Conservation (phyloP, 2,329 filamentous ascomycete species). For the Cladosporium sp. region DNA sequence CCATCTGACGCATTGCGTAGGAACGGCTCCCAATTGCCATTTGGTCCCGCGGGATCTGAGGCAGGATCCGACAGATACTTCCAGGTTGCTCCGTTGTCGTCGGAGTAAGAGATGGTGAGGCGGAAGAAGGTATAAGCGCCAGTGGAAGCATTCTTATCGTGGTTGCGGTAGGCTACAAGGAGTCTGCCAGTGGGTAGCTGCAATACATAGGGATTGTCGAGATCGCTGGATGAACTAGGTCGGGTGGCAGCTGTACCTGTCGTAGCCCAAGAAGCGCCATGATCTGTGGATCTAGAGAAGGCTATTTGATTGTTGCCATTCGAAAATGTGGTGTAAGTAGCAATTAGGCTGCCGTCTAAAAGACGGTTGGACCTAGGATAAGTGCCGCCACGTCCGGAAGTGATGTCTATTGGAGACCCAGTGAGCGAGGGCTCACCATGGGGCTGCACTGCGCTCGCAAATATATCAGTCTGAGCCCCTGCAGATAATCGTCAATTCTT, state of each 20-base stretch:
- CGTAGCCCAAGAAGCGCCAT: slow-evolving; percentile 20
- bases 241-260: slow-evolving; percentile 20
- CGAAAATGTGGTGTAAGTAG: slow-evolving; percentile 25
- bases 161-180: slow-evolving; percentile 33
- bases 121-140: slow-evolving; percentile 33
- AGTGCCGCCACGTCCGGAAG: slow-evolving; percentile 13
- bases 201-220: slow-evolving; percentile 32
- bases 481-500: not conserved
- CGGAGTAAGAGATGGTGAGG: slow-evolving; percentile 41
- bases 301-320: slow-evolving; percentile 21
- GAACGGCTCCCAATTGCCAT: slow-evolving; percentile 47
- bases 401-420: slow-evolving; percentile 20
- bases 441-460: not conserved
- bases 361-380: slow-evolving; percentile 33
- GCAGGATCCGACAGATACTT: slow-evolving; percentile 30
- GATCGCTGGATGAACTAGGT: slow-evolving; percentile 22
- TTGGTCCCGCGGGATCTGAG: slow-evolving; percentile 14
- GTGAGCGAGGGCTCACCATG: slow-evolving; percentile 13
- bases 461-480: not conserved
- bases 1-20: slow-evolving; percentile 37
- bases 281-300: slow-evolving; percentile 17
- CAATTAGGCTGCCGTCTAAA: slow-evolving; percentile 29
- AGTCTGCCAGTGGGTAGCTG: slow-evolving; percentile 32
- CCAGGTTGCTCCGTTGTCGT: slow-evolving; percentile 39
- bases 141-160: slow-evolving; percentile 23